Base-by-base conservation (phyloP, 2,329 filamentous ascomycete genomes). In the Exophiala spinifera region DNA sequence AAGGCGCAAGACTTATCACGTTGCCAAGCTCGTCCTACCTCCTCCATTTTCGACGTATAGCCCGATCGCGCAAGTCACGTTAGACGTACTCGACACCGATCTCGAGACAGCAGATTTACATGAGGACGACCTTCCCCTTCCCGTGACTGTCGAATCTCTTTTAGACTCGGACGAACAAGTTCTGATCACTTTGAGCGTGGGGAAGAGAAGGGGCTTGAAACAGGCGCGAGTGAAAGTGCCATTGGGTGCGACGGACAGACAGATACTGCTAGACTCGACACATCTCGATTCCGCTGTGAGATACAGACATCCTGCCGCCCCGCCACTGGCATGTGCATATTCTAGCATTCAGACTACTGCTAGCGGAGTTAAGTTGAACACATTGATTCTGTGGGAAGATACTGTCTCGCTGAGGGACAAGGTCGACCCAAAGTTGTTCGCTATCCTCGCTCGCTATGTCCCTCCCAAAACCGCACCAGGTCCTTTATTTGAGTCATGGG, bases 361-460 rank as follows among this genome's bases (percentile, higher is more conserved):
- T 19, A 13, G 8, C 17, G 49, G 20, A 3, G 20, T 31, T 20
- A 19, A 33, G 21, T 14, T 60, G 4, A 34, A 51, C 14, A 33
- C 55, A 10, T 48, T 15, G 20, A 60, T 60, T 15, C 37, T 57
- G 10, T 60, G 57, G 57, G 43, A 60, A 31, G 49, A 60, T 28
- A 55, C 45, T 6, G 31, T 36, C 2, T 17, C 23, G 2, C 11
- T 55, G 4, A 52, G 55, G 46, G 57, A 60, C n/a, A 50, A 40
- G 25, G 49, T 60, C 19, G 51, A 60, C 23, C 55, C 55, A 6
- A 21, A 37, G 13, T 34, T 60, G 15, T 44, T 57, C 31, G 55
- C 55, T 19, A 49, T 60, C 8, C 39, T 60, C 7, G 49, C 40
- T 4, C 51, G 46, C 17, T 53, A 53, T 46, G 20, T 57, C 2